These are phyloP conservation scores for Barnettozyma sucrosica DNA, from an alignment of 805 yeast species.

Conservation along the genomic window DNA sequence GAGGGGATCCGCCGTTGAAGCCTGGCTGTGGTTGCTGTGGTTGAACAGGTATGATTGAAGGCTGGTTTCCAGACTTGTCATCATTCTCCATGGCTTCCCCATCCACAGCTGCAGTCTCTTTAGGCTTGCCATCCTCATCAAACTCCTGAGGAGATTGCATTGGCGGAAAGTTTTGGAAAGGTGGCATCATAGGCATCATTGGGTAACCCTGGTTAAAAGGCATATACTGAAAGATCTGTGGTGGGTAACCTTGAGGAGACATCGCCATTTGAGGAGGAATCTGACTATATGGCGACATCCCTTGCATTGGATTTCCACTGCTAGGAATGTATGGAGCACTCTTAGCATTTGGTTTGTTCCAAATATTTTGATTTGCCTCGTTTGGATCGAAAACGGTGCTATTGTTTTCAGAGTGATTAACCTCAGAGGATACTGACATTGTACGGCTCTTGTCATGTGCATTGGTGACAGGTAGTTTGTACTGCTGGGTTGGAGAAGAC, in stretches of 20 bases:
- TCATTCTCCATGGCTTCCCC: not conserved
- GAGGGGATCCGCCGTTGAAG: slow-evolving; percentile 12
- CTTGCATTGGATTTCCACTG: not conserved
- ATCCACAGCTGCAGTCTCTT: not conserved
- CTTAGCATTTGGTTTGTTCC: slow-evolving; percentile 44
- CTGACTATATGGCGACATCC: slow-evolving; percentile 2
- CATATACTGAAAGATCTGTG: slow-evolving; percentile 32
- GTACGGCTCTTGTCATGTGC: slow-evolving; percentile 12
- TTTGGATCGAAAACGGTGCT: slow-evolving; percentile 28
- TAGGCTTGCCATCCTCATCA: slow-evolving; percentile 4
- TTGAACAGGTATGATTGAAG: slow-evolving; percentile 7
- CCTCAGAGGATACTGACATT: slow-evolving; percentile 25
- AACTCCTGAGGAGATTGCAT: slow-evolving; percentile 8
- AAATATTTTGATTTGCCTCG: slow-evolving; percentile 34
- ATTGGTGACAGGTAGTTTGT: slow-evolving; percentile 18
- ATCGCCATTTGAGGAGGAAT: slow-evolving; percentile 11
- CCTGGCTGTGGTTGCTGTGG: slow-evolving; percentile 20
- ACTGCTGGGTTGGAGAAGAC: slow-evolving; percentile 42
- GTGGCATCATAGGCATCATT: slow-evolving; percentile 29
- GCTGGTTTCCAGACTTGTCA: not conserved
- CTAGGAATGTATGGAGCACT: slow-evolving; percentile 33
- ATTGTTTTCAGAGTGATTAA: slow-evolving; percentile 30
- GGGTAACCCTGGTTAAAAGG: slow-evolving; percentile 31
- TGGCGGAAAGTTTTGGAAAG: slow-evolving; percentile 14
- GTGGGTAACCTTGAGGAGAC: slow-evolving; percentile 19